These are phyloP conservation scores for Salicornia ramosissima DNA, from an alignment of 148 eudicot genomes.

Conservation along the genomic window DNA sequence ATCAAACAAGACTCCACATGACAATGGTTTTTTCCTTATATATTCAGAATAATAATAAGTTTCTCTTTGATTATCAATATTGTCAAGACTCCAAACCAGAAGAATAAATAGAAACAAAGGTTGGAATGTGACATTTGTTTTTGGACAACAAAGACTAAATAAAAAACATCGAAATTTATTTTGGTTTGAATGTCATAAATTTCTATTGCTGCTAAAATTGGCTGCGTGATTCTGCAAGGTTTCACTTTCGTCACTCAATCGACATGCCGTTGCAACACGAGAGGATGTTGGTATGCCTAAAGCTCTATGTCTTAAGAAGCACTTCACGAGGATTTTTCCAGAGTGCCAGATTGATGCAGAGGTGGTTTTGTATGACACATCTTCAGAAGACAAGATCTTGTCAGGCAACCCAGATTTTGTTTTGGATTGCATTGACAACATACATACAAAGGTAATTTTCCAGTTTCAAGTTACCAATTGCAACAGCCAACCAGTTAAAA, in stretches of 20 bases:
- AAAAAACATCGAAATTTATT: not conserved
- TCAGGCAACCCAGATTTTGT: slow-evolving; percentile 93
- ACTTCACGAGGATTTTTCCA: slow-evolving; percentile 75
- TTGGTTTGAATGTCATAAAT: not conserved
- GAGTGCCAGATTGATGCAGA: slow-evolving; percentile 88
- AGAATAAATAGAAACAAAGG: no score
- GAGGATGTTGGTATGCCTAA: slow-evolving; percentile 95
- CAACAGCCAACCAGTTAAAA: no score
- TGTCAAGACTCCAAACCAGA: no score
- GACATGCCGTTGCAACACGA: slow-evolving; percentile 97
- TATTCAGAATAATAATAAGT: no score
- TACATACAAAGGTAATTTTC: slow-evolving; percentile 77
- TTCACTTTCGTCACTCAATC: slow-evolving; percentile 90
- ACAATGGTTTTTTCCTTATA: no score
- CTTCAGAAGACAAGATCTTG: slow-evolving; percentile 84
- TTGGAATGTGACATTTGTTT: not conserved
- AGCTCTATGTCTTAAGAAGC: slow-evolving; percentile 90
- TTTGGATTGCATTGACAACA: slow-evolving; percentile 96
- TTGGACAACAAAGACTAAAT: not conserved
- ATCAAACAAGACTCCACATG: no score
- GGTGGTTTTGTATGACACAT: slow-evolving; percentile 72
- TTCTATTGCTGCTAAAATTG: not conserved
- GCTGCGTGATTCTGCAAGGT: slow-evolving; percentile 40
- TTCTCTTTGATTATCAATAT: no score
- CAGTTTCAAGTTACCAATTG: not conserved